Evolutionary conservation across 2,329 filamentous ascomycete genomes (phyloP).

Genomic region (Blumeriella jaapii): DNA sequence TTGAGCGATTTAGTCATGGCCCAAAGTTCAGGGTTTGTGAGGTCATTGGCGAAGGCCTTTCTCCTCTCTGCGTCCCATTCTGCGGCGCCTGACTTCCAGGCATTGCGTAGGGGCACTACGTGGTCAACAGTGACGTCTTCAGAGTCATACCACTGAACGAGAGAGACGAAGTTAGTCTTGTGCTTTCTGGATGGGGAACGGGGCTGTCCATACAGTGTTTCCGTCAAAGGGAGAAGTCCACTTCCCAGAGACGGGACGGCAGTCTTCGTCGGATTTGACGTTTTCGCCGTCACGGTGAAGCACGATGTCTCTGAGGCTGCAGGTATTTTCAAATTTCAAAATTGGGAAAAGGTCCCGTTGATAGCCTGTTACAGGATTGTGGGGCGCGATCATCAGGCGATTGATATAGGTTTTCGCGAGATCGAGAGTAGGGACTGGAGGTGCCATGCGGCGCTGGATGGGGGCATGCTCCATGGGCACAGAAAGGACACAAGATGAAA

Average conservation of each 20-base stretch:
- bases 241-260: conserved; percentile 50
- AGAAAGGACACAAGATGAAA: conserved; percentile 12
- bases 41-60: conserved; percentile 64
- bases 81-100: conserved; percentile 68
- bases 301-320: conserved; percentile 64
- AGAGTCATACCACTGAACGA: conserved; percentile 47
- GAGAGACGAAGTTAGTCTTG: neutral
- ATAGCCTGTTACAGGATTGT: conserved; percentile 45
- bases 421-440: conserved; percentile 50
- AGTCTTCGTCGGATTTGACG: conserved; percentile 47
- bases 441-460: conserved; percentile 31
- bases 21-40: conserved; percentile 63
- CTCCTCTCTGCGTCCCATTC: conserved; percentile 59
- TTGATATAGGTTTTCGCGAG: conserved; percentile 47
- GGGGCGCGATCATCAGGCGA: conserved; percentile 43
- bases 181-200: neutral
- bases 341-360: conserved; percentile 32
- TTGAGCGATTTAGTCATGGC: conserved; percentile 73
- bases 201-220: conserved; percentile 29
- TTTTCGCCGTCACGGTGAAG: conserved; percentile 60
- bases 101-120: conserved; percentile 69
- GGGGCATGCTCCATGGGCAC: too few species aligned
- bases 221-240: conserved; percentile 70
- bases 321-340: too few species aligned
- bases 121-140: conserved; percentile 74